These are phyloP conservation scores for Monascus ruber DNA, from an alignment of 2,329 filamentous ascomycete species.

Conservation along the genomic window DNA sequence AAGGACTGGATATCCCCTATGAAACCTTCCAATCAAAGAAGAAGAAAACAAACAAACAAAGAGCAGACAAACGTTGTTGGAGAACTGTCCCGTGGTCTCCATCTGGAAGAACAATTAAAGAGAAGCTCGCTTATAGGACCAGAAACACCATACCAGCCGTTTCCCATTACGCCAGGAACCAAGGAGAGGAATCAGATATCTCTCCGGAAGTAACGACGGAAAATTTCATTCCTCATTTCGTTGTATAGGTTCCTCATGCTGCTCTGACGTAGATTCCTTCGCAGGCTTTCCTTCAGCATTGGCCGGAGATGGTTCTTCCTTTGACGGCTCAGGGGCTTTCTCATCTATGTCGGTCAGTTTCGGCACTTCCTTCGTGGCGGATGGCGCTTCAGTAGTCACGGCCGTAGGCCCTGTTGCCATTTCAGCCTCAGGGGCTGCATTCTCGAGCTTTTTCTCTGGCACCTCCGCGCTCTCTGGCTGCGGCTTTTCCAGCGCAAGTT, in stretches of 20 bases:
- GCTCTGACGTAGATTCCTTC: conserved; percentile 16
- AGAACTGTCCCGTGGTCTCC: too few relatives aligned
- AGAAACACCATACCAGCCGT: conserved; percentile 27
- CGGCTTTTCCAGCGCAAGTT: conserved; percentile 8
- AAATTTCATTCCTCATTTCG: conserved; percentile 16
- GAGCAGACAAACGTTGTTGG: too few relatives aligned
- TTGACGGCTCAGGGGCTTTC: conserved; percentile 4
- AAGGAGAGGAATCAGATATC: conserved; percentile 11
- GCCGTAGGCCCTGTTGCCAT: too few relatives aligned
- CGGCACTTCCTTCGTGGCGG: conserved; percentile 12
- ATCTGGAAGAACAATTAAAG: too few relatives aligned
- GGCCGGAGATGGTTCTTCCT: conserved; percentile 1
- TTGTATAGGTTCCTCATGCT: conserved; percentile 22
- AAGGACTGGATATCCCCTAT: background rate
- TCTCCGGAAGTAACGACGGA: conserved; percentile 8
- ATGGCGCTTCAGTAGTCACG: conserved; percentile 8
- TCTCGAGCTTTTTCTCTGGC: background rate
- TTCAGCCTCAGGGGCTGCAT: too few relatives aligned
- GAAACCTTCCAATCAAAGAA: conserved; percentile 1
- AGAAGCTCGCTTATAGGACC: conserved; percentile 10
- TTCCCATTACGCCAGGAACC: conserved; percentile 24
- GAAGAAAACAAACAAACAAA: conserved; percentile 1
- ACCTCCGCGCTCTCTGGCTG: conserved; percentile 11
- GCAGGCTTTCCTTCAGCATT: conserved; percentile 14
- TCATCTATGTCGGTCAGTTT: conserved; percentile 6